phyloP scores from a whole-genome alignment of 495 filamentous ascomycete genomes.

The Annulohypoxylon moriforme region DNA sequence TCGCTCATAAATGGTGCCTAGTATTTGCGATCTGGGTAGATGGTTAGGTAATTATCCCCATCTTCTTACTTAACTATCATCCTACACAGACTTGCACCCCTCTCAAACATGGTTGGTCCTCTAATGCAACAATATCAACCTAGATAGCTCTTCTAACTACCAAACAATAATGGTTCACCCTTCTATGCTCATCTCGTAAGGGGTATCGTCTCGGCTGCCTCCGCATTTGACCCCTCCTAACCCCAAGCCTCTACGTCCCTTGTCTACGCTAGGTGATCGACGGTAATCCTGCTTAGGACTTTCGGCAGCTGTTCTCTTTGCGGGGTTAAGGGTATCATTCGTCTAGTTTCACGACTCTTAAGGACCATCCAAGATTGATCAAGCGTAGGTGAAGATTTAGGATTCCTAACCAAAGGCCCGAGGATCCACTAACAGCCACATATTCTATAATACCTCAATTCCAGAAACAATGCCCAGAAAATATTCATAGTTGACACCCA shows the following conservation, averaged over 20 bases:
- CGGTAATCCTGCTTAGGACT: background rate
- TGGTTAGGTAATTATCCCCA: too few species aligned
- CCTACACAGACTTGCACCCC: too few species aligned
- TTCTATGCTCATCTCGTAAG: background rate
- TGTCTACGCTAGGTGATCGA: background rate
- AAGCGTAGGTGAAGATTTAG: too few species aligned
- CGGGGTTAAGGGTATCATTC: background rate
- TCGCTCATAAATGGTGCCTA: conserved; percentile 9
- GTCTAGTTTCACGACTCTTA: too few species aligned
- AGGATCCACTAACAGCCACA: background rate
- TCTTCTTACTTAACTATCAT: too few species aligned
- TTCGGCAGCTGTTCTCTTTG: conserved; percentile 1
- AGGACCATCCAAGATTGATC: too few species aligned
- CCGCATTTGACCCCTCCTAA: conserved; percentile 4
- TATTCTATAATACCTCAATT: background rate
- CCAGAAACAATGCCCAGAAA: background rate
- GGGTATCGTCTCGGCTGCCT: background rate
- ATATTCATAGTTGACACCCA: background rate
- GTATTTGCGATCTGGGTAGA: background rate
- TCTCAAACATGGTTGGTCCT: background rate
- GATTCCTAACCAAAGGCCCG: too few species aligned
- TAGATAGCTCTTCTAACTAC: background rate
- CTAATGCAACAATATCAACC: background rate
- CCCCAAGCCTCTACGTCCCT: background rate
- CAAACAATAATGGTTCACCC: background rate